Percentiles rank a stretch among this genome's conserved stretches.
These are phyloP conservation scores for Dichomitus squalens DNA, from an alignment of 1,284 basidiomycete genomes.

Conservation along the genomic window DNA sequence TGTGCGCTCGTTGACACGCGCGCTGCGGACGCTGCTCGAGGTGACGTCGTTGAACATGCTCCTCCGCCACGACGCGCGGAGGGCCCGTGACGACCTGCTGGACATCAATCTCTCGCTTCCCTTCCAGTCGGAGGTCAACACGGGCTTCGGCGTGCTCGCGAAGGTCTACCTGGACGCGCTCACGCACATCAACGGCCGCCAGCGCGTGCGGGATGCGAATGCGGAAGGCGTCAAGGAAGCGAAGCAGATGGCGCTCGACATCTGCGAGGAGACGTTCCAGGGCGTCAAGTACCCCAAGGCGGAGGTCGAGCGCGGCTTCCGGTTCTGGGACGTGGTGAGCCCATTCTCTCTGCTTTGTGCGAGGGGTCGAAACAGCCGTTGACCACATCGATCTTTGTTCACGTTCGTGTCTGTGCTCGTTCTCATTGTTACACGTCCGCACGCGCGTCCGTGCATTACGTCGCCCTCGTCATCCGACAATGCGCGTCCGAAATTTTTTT, in stretches of 20 bases:
- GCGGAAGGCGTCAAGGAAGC: conserved; percentile 80
- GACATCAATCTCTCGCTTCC: conserved; percentile 91
- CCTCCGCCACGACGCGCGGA: conserved; percentile 83
- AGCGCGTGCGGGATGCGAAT: conserved; percentile 73
- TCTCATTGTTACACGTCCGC: neutral
- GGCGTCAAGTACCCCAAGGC: conserved; percentile 86
- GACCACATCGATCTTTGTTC: conserved; percentile 5
- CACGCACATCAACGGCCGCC: conserved; percentile 81
- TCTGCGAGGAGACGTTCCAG: conserved; percentile 92
- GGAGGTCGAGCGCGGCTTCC: conserved; percentile 94
- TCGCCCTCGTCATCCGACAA: too few species aligned
- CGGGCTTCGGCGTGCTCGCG: conserved; percentile 95
- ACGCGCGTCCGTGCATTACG: conserved; percentile 7
- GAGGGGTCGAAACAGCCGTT: conserved; percentile 3
- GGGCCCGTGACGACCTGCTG: conserved; percentile 87
- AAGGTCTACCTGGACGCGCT: conserved; percentile 96
- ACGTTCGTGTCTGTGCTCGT: conserved; percentile 20
- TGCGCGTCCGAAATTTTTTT: neutral
- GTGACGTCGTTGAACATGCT: conserved; percentile 92
- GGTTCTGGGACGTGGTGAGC: conserved; percentile 97
- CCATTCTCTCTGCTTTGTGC: conserved; percentile 3
- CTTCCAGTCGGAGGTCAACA: conserved; percentile 96
- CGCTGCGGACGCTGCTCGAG: conserved; percentile 89
- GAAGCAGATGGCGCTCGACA: conserved; percentile 86
- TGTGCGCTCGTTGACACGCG: conserved; percentile 86